Base-by-base conservation (phyloP, 352 stramenopile species). In the Aphanomyces astaci region DNA sequence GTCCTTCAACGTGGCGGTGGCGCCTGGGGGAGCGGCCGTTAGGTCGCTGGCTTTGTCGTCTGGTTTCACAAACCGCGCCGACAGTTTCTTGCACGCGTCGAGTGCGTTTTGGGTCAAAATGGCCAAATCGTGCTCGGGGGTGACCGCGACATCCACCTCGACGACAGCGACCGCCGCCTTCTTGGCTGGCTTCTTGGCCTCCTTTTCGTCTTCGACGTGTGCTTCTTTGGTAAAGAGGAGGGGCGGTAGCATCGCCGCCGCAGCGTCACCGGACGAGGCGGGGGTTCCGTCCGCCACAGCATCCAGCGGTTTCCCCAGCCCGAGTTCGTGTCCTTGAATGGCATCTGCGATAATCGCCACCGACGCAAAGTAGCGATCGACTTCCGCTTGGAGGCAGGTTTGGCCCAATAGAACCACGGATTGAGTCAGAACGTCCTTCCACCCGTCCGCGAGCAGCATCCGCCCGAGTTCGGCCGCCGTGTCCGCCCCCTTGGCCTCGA, bases 291-390 rank as follows among this genome's bases (percentile, higher is more conserved):
- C 17, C 30, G 5, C 0, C 13, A 59, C 9, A 55, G n/a, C n/a
- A n/a, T n/a, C n/a, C n/a, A n/a, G n/a, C n/a, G n/a, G 36, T 10
- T 39, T 32, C 5, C 27, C 51, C 1, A 59, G 36, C 2, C 56
- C 56, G 4, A 46, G 22, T 33, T 65, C 36, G 17, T 24, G 79
- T 31, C 76, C 75, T 33, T 71, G 67, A 27, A 88, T 79, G 10
- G 72, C 76, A 55, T 88, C 76, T 0, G 88, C 57, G 19, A 91
- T 72, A 30, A 92, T 49, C 57, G 86, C 76, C 15, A 89, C 32
- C 1, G 82, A 82, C 1, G 77, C 74, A 3, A 77, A 79, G 49
- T 91, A 92, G 56, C 82, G 80, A 71, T 92, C 82, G 56, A 80
- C 88, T 71, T 92, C 82, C 25, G 75, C 76, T 52, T 93, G 84